These are phyloP conservation scores for Mucor racemosus DNA, from an alignment of 371 early-diverging fungal genomes.

Conservation along the genomic window DNA sequence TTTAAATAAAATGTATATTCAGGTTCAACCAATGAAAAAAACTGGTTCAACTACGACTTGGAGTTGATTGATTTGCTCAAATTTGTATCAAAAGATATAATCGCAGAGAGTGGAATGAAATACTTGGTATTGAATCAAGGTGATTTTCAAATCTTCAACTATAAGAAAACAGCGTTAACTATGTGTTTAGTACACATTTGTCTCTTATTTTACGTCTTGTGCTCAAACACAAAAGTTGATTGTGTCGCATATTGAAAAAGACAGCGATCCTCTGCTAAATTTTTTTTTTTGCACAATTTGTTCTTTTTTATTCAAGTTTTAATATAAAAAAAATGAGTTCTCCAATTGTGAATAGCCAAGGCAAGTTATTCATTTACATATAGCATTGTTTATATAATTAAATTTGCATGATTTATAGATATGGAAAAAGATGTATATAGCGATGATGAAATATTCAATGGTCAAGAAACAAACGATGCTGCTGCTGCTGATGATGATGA, in stretches of 20 bases:
- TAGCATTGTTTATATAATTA: too few relatives aligned
- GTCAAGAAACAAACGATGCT: background rate
- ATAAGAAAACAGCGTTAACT: too few relatives aligned
- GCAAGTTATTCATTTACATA: background rate
- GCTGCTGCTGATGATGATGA: background rate
- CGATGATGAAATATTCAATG: background rate
- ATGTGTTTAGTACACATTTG: too few relatives aligned
- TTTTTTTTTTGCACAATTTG: too few relatives aligned
- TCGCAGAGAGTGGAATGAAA: background rate
- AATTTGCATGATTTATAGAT: background rate
- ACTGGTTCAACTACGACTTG: background rate
- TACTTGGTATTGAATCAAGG: background rate
- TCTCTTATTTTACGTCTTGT: background rate
- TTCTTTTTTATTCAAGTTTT: background rate
- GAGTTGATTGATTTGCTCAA: conserved; percentile 2
- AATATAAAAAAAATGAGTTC: background rate
- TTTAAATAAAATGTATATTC: background rate
- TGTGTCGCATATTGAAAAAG: background rate
- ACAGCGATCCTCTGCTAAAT: background rate
- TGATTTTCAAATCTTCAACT: too few relatives aligned
- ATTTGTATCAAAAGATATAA: background rate
- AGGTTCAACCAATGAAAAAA: background rate
- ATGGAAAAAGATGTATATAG: background rate
- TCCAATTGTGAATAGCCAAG: background rate
- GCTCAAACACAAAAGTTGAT: background rate